Evolutionary conservation across 2,329 filamentous ascomycete genomes (phyloP), one percentile per base, ranked within the genome.

Genomic region (Ophioceras dolichostomum): DNA sequence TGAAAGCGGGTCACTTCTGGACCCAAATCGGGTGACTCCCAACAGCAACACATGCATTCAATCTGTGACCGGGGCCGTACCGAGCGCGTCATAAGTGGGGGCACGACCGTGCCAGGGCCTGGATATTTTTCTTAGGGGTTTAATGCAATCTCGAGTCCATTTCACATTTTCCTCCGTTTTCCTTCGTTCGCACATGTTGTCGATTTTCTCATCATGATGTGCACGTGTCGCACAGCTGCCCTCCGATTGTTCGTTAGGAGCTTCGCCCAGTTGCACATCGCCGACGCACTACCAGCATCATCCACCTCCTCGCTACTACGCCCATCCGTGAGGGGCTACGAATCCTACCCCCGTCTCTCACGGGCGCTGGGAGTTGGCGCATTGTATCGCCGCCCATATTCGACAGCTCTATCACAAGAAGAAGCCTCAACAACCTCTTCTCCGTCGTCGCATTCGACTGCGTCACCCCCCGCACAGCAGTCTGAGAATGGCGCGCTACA

Each of bases 211-310:
- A 19, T 19, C 12, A 37, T 37, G 36, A 19, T 28, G 14, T 37
- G 36, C 10, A 26, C 20, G 28, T 37, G 36, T 10, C 36, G 36
- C 21, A 37, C 36, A 10, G 18, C 29, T 17, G 36, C 36, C n/a
- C 26, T 37, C 10, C 36, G 36, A n/a, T 10, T 37, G 16, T 37
- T 37, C 20, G 36, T 37, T 2, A 31, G 36, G 7, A 21, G 27
- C 20, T 37, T 37, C 19, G 26, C 36, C 12, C 36, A 37, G 22
- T 14, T 27, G 14, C 36, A 37, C 36, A 20, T 26, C 19, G 20
- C 36, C 28, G 28, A 32, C 7, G 10, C 29, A 14, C 13, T 14
- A 24, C 17, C 9, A 5, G 21, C 28, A 14, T 28, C 20, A 17
- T n/a, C 18, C 33, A 24, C 33, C 22, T 5, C 29, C 4, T 32